phyloP scores from a whole-genome alignment of 2,329 filamentous ascomycete species.

The Aspergillus melleus region DNA sequence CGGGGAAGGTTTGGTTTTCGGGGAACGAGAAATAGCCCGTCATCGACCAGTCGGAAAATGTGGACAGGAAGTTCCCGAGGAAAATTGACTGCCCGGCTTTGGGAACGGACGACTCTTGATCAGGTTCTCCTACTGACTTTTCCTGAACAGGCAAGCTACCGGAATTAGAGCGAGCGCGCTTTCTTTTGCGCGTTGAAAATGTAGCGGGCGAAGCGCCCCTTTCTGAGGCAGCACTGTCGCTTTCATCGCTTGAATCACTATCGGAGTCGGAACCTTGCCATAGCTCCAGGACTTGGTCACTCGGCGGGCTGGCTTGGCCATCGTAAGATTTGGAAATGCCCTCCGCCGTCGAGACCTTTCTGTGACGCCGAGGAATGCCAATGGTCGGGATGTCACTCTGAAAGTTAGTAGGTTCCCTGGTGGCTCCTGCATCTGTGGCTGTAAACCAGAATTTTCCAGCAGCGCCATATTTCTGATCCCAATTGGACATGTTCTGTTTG shows the following conservation, averaged over 20 bases:
- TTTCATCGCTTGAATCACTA: conserved; percentile 28
- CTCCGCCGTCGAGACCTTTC: conserved; percentile 1
- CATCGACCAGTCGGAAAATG: conserved; percentile 41
- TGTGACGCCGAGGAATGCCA: conserved; percentile 33
- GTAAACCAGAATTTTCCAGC: conserved; percentile 49
- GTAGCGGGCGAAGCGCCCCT: conserved; percentile 19
- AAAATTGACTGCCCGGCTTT: conserved; percentile 37
- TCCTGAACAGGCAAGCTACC: conserved; percentile 30
- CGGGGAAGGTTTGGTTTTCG: conserved; percentile 32
- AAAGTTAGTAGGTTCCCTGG: conserved; percentile 6
- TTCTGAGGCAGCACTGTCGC: conserved; percentile 27
- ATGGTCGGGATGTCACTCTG: conserved; percentile 38
- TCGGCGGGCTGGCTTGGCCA: conserved; percentile 8
- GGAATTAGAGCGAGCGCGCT: conserved; percentile 35
- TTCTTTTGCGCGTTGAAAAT: conserved; percentile 32
- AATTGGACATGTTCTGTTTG: conserved; percentile 46
- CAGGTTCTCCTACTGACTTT: conserved; percentile 21
- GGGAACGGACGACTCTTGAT: conserved; percentile 16
- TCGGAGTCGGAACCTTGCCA: conserved; percentile 30
- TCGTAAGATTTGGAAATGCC: conserved; percentile 5
- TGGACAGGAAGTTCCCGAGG: conserved; percentile 40
- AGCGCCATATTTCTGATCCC: conserved; percentile 55
- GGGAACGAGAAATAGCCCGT: conserved; percentile 40
- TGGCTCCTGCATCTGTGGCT: conserved; percentile 8
- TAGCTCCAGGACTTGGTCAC: conserved; percentile 9